Conservation (phyloP, 1,284 basidiomycete species). For the Inonotus obliquus region DNA sequence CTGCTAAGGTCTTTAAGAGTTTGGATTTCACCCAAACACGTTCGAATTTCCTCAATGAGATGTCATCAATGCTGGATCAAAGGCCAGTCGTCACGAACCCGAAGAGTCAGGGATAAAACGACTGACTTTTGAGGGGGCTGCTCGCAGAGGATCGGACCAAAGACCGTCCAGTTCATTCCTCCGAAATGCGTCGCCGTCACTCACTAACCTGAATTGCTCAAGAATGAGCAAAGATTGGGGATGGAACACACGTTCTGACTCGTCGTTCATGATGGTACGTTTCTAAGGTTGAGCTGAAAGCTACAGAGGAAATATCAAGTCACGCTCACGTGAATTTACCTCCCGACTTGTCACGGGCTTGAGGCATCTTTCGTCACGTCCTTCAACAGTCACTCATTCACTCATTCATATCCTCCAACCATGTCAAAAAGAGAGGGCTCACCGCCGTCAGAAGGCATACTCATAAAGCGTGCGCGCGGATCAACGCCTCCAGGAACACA, state of each 20-base stretch:
- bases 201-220: no score
- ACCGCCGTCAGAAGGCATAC: constrained; percentile 45
- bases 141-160: no score
- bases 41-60: neutral
- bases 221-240: neutral
- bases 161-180: no score
- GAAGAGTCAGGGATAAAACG: neutral
- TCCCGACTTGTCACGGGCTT: neutral
- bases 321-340: neutral
- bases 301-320: no score
- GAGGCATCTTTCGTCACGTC: neutral
- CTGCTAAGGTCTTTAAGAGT: neutral
- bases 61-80: neutral
- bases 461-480: constrained; percentile 63
- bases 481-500: constrained; percentile 59
- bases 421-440: constrained; percentile 69
- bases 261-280: no score
- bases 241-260: no score
- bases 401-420: constrained; percentile 1
- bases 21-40: neutral
- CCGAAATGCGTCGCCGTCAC: no score
- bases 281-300: no score
- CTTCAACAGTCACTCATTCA: neutral
- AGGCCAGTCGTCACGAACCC: neutral
- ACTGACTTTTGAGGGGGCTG: neutral